Base-by-base conservation (phyloP, 768 basidiomycete species). In the Leccinellum albellum region DNA sequence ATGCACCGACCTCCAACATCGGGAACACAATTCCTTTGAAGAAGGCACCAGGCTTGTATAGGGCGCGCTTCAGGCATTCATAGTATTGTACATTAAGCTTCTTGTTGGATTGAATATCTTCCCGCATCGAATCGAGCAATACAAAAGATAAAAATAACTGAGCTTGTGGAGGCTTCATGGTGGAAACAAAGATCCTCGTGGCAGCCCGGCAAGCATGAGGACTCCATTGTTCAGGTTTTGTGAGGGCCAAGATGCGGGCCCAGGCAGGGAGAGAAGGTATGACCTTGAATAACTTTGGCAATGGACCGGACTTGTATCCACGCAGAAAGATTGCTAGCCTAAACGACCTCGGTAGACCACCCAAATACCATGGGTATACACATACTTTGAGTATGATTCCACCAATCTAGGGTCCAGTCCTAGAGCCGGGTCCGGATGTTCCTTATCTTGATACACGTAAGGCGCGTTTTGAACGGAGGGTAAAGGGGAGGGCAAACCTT, bases 11-110 rank as follows among this genome's bases (percentile, higher is more conserved):
- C 69, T 96, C 93, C 58, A 97, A 81, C 71, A 99, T 79, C 1
- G 97, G 97, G 72, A 99, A 98, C 35, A 99, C 80, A 56, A 99
- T 87, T 4, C 96, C 97, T 71, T 99, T 98, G 81, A 98, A 98
- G 72, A 98, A 98, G 1, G 97, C 96, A 4, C 89, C 90, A 3
- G 97, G 97, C 72, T 98, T 99, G 73, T 96, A 98, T 57, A 98
- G 74, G 5, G 92, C 83, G 64, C 92, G 86, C 73, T 93, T 94
- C 63, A 99, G 70, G n/a, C 88, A 86, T 70, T 95, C 91, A 65
- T 94, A 99, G 59, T 94, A 89, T 58, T 99, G 97, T 15, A 92
- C 89, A 68, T 92, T 89, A 57, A 99, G 78, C 66, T 94, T 97
- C 62, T 91, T 88, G 69, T 93, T 86, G 58, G 85, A 81, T 56